These are phyloP conservation scores for Rhizophora apiculata DNA, from an alignment of 345 rosid species.

Conservation along the genomic window DNA sequence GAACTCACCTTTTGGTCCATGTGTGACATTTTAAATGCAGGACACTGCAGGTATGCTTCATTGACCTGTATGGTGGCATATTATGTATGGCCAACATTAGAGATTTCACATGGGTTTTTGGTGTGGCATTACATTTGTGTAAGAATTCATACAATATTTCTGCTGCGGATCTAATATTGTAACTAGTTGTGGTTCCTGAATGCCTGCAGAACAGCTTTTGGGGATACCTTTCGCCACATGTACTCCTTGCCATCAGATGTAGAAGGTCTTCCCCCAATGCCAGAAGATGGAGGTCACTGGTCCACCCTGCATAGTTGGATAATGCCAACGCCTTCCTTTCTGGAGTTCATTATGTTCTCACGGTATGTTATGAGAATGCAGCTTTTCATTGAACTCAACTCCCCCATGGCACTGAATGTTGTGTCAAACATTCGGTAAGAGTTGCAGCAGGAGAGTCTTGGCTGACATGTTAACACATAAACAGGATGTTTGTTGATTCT, in stretches of 20 bases:
- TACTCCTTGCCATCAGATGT: constrained; percentile 60
- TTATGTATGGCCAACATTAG: neutral
- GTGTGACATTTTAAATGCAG: constrained; percentile 34
- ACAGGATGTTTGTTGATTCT: constrained; percentile 93
- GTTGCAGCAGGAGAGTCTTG: neutral
- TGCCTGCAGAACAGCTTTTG: constrained; percentile 63
- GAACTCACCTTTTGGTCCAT: constrained; percentile 32
- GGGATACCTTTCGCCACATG: constrained; percentile 76
- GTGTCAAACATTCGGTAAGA: neutral
- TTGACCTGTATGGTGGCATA: neutral
- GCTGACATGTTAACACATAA: constrained; percentile 7
- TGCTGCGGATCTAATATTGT: neutral
- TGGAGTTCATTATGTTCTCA: constrained; percentile 89
- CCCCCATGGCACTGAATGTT: neutral
- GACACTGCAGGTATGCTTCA: constrained; percentile 28
- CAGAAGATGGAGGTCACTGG: constrained; percentile 87
- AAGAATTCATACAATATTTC: too few relatives aligned
- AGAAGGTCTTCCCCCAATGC: constrained; percentile 95
- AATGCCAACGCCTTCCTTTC: constrained; percentile 94
- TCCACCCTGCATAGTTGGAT: constrained; percentile 93
- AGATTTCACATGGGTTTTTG: neutral
- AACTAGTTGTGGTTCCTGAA: constrained; percentile 5
- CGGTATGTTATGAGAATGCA: constrained; percentile 37
- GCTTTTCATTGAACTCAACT: constrained; percentile 5
- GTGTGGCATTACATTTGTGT: neutral